A percentile compares a stretch with the other conserved stretches of the same genome.
Conservation (phyloP, 1,284 basidiomycete genomes). For the Leccinum fuscescens region DNA sequence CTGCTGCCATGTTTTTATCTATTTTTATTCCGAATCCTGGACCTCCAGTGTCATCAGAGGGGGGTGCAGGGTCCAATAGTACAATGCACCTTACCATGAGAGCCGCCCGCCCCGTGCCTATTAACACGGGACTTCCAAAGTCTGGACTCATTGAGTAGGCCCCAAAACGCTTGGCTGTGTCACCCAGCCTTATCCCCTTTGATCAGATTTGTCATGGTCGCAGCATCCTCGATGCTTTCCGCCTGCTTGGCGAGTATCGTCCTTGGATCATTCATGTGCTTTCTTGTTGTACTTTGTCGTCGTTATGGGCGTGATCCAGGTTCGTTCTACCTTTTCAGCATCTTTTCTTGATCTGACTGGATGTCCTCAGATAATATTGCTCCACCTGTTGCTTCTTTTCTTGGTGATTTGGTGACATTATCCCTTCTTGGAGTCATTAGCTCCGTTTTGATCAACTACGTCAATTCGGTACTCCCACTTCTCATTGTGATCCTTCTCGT, state of each 20-base stretch:
- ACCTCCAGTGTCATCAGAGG: constrained; percentile 11
- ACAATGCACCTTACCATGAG: constrained; percentile 22
- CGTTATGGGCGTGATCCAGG: constrained; percentile 82
- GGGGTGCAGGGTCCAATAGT: constrained; percentile 9
- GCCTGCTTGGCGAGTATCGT: constrained; percentile 79
- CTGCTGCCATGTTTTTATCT: constrained; percentile 76
- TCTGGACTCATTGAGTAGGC: constrained; percentile 57
- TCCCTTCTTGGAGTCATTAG: constrained; percentile 71
- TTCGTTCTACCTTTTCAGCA: constrained; percentile 30
- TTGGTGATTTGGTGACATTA: constrained; percentile 91
- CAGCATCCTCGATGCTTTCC: constrained; percentile 87
- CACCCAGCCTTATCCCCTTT: constrained; percentile 13
- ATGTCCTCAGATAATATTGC: constrained; percentile 82
- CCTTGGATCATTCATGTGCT: constrained; percentile 92
- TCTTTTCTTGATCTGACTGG: not conserved
- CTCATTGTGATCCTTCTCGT: constrained; percentile 60
- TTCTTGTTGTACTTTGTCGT: constrained; percentile 78
- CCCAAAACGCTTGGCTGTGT: not conserved
- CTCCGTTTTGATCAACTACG: constrained; percentile 59
- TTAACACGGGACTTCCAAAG: constrained; percentile 33
- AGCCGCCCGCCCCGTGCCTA: constrained; percentile 31
- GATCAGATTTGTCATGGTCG: constrained; percentile 75
- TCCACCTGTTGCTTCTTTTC: constrained; percentile 87
- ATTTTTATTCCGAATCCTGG: constrained; percentile 49
- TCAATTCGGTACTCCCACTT: constrained; percentile 66